phyloP scores from a whole-genome alignment of 257 asterid genomes.

The Ballota nigra region DNA sequence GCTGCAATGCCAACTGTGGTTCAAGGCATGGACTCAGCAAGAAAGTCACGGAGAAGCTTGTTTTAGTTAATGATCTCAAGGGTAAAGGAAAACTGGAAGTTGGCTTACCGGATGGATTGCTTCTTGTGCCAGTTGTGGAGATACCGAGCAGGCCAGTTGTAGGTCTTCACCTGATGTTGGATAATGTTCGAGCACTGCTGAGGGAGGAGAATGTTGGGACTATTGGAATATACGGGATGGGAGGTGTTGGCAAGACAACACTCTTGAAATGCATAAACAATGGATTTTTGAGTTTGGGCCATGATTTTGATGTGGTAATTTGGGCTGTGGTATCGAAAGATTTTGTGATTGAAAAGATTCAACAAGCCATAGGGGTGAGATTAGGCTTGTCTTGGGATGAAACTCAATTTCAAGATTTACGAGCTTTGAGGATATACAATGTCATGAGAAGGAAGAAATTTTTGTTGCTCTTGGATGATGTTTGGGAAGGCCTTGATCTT shows the following conservation, averaged over 20 bases:
- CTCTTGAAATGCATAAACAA: constrained; percentile 46
- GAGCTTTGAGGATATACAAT: constrained; percentile 37
- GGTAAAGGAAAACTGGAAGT: constrained; percentile 39
- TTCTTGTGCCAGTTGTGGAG: constrained; percentile 49
- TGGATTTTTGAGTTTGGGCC: constrained; percentile 29
- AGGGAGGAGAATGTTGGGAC: constrained; percentile 31
- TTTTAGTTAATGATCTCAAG: constrained; percentile 28
- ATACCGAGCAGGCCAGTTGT: constrained; percentile 41
- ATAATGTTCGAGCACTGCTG: constrained; percentile 24
- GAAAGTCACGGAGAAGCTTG: constrained; percentile 27
- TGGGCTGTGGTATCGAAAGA: constrained; percentile 49
- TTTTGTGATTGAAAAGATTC: constrained; percentile 39
- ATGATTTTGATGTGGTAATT: constrained; percentile 42
- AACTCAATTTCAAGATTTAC: constrained; percentile 34
- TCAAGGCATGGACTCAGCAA: constrained; percentile 27
- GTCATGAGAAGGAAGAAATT: constrained; percentile 45
- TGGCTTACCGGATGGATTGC: constrained; percentile 39
- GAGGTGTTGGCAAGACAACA: constrained; percentile 44
- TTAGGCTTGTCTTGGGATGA: constrained; percentile 50
- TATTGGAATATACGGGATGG: constrained; percentile 38
- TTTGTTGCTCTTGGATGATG: constrained; percentile 44
- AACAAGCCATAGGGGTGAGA: constrained; percentile 46
- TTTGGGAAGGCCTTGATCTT: constrained; percentile 51
- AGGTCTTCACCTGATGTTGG: constrained; percentile 40
- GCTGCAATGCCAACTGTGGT: constrained; percentile 18